Percentiles rank a stretch among this genome's conserved stretches.
Evolutionary conservation across 495 filamentous ascomycete genomes (phyloP).

Genomic region (Jackrogersella multiformis): DNA sequence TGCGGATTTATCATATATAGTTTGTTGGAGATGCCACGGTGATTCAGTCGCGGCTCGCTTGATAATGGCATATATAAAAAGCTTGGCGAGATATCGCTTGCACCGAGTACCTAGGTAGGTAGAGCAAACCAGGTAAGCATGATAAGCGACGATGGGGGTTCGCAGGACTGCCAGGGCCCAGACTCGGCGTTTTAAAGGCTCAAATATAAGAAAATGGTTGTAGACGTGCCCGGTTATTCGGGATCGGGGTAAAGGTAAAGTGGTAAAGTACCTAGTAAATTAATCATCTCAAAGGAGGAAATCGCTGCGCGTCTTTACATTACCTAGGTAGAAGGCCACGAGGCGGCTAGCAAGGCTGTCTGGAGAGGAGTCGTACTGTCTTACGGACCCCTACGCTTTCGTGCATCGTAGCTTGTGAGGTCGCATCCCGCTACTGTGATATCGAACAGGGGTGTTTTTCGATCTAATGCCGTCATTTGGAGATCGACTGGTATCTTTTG

Average conservation of each 20-base stretch:
- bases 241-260: too few species aligned
- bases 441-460: constrained; percentile 30
- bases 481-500: constrained; percentile 35
- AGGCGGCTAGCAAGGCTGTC: constrained; percentile 4
- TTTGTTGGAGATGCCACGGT: constrained; percentile 17
- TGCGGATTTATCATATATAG: constrained; percentile 37
- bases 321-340: not conserved
- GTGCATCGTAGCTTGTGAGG: constrained; percentile 19
- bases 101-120: not conserved
- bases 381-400: constrained; percentile 12
- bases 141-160: constrained; percentile 33
- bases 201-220: constrained; percentile 13
- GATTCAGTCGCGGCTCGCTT: constrained; percentile 31
- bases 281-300: constrained; percentile 12
- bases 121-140: constrained; percentile 23
- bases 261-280: too few species aligned
- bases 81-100: constrained; percentile 43
- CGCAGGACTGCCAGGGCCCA: constrained; percentile 7
- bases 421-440: constrained; percentile 33
- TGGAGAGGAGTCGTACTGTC: constrained; percentile 11
- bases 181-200: constrained; percentile 1
- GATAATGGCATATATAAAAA: constrained; percentile 32
- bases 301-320: constrained; percentile 23
- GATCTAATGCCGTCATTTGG: constrained; percentile 44
- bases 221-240: constrained; percentile 21